phyloP scores from a whole-genome alignment of 1,139 yeast species.

The Arxiozyma heterogenica region DNA sequence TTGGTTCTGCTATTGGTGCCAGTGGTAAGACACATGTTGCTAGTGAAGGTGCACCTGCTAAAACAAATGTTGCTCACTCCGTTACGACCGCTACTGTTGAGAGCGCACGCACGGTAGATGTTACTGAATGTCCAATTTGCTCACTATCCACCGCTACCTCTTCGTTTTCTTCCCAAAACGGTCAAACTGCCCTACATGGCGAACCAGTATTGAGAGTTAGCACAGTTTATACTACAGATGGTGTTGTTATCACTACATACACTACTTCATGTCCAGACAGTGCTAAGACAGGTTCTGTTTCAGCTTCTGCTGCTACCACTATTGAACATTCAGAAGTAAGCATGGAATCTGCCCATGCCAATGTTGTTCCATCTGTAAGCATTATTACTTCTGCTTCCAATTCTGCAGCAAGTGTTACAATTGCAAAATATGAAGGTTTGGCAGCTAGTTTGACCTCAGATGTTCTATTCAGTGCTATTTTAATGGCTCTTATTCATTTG shows the following conservation, averaged over 20 bases:
- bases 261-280: slow-evolving; percentile 1
- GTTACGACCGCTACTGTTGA: neutral
- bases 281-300: neutral
- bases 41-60: no score
- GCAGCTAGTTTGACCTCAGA: neutral
- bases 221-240: neutral
- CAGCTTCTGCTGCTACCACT: neutral
- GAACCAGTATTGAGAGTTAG: neutral
- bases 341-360: no score
- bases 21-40: neutral
- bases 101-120: neutral
- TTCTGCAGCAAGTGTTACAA: neutral
- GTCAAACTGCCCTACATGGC: neutral
- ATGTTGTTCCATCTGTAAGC: neutral
- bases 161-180: neutral
- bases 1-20: neutral
- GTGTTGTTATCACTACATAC: neutral
- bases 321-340: neutral
- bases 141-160: neutral
- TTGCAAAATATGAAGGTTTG: neutral
- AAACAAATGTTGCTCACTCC: neutral
- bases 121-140: neutral
- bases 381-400: neutral
- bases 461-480: neutral
- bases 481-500: neutral